phyloP scores from a whole-genome alignment of 352 stramenopile genomes.

The Phytophthora aleatoria region DNA sequence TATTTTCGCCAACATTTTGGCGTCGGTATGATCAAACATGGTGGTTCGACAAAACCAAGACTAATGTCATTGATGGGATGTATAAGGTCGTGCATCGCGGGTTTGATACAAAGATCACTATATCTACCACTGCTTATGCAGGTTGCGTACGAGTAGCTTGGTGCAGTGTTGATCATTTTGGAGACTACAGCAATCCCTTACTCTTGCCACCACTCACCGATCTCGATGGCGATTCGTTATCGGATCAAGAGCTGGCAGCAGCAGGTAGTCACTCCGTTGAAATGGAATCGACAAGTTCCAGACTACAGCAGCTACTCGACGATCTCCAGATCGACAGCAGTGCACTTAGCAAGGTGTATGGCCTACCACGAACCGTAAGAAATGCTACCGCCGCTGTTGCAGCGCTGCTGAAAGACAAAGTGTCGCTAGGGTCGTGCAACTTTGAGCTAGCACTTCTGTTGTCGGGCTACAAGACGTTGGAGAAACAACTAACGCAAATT shows the following conservation, averaged over 20 bases:
- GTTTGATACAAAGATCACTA: constrained; percentile 39
- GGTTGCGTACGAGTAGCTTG: constrained; percentile 60
- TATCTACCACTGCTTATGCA: constrained; percentile 58
- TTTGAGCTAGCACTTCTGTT: constrained; percentile 58
- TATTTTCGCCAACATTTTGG: constrained; percentile 76
- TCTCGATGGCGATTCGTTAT: not conserved
- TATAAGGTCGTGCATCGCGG: constrained; percentile 63
- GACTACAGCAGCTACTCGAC: constrained; percentile 29
- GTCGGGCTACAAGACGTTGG: constrained; percentile 39
- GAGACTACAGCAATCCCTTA: constrained; percentile 55
- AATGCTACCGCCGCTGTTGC: constrained; percentile 8
- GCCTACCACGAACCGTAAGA: constrained; percentile 10
- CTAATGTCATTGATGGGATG: constrained; percentile 62
- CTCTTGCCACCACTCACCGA: constrained; percentile 44
- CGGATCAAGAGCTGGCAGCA: not conserved
- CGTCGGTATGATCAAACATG: constrained; percentile 74
- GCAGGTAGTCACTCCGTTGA: constrained; percentile 9
- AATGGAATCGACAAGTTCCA: constrained; percentile 16
- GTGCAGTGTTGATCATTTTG: constrained; percentile 57
- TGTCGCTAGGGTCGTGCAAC: constrained; percentile 39
- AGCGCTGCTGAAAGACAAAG: constrained; percentile 36
- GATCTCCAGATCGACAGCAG: constrained; percentile 7
- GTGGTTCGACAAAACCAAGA: constrained; percentile 84
- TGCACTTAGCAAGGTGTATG: constrained; percentile 18
- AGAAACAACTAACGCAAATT: constrained; percentile 15